Conservation (phyloP, 768 basidiomycete species). For the Cantharellus anzutake region DNA sequence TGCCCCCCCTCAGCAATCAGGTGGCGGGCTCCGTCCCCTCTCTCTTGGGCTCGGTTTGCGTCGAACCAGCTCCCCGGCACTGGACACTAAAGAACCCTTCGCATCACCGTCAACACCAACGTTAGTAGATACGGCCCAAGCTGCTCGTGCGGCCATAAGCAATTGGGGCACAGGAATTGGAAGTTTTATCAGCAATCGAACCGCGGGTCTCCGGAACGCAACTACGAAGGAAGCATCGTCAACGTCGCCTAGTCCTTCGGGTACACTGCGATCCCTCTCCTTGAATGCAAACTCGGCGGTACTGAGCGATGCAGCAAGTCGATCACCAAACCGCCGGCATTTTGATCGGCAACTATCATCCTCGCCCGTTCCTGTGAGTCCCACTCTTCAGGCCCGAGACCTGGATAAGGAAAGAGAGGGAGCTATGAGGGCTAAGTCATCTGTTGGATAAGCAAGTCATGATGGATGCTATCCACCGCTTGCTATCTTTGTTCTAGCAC, state of each 20-base stretch:
- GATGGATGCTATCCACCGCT: not conserved
- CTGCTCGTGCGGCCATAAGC: not conserved
- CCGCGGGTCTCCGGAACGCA: not conserved
- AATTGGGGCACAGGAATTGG: not conserved
- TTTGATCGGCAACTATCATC: not conserved
- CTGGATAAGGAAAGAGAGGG: not conserved
- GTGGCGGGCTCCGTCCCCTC: conserved; percentile 5
- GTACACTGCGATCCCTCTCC: no score
- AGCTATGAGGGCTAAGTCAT: not conserved
- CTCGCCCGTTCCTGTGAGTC: not conserved
- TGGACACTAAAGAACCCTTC: not conserved
- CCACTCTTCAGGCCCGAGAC: not conserved
- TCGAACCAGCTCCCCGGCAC: not conserved
- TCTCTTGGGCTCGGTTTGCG: conserved; percentile 4
- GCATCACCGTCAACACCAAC: not conserved
- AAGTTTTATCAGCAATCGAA: not conserved
- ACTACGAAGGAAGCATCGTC: not conserved
- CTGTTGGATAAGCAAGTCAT: not conserved
- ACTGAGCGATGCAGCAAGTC: no score
- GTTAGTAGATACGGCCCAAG: not conserved
- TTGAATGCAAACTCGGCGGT: no score
- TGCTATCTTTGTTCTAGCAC: not conserved
- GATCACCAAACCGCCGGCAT: no score
- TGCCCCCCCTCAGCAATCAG: not conserved
- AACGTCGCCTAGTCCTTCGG: not conserved